These are phyloP conservation scores for Paecilomyces formosus DNA, from an alignment of 2,329 filamentous ascomycete genomes.

Conservation along the genomic window DNA sequence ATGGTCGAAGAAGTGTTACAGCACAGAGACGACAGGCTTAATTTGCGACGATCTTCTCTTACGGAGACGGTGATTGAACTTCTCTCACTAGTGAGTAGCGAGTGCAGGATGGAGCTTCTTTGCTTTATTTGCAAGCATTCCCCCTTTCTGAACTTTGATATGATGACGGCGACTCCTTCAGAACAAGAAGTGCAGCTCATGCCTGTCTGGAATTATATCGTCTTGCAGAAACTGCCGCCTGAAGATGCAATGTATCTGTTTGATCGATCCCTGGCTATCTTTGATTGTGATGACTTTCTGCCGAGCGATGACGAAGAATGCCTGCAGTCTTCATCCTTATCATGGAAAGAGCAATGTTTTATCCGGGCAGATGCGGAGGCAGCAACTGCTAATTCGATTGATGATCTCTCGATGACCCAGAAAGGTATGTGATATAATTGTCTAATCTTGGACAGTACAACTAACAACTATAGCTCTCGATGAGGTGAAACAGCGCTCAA, in stretches of 20 bases:
- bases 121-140: background rate
- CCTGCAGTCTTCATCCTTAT: background rate
- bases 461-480: background rate
- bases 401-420: slow-evolving; percentile 55
- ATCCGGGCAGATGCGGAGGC: slow-evolving; percentile 33
- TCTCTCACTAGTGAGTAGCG: background rate
- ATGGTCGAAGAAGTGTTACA: background rate
- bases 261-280: background rate
- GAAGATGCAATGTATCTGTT: background rate
- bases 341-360: slow-evolving; percentile 1
- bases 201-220: background rate
- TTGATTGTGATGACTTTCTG: slow-evolving; percentile 1
- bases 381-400: slow-evolving; percentile 59
- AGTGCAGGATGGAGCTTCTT: background rate
- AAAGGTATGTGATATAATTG: background rate
- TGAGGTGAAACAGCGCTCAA: background rate
- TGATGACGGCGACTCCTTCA: background rate
- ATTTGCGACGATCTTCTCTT: background rate
- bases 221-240: background rate
- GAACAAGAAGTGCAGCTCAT: background rate
- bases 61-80: background rate
- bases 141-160: background rate
- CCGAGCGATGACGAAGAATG: background rate
- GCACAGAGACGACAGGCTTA: background rate
- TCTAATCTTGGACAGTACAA: background rate